Conservation (phyloP, 2,329 filamentous ascomycete genomes). For the Mycosphaerella sp. region DNA sequence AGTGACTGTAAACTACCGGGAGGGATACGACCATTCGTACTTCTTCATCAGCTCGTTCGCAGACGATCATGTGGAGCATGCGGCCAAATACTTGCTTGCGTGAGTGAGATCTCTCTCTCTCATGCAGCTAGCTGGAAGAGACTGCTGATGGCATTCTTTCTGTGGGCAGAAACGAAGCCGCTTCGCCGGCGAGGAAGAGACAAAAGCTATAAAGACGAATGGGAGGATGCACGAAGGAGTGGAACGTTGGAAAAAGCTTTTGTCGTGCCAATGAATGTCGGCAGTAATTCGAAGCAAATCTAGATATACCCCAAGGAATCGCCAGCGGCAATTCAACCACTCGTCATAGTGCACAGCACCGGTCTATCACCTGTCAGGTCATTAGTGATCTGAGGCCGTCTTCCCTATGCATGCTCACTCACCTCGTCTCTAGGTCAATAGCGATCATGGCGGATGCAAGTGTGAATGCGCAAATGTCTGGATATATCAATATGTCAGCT, state of each 20-base stretch:
- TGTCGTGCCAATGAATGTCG: too few species aligned
- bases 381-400: too few species aligned
- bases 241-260: conserved; percentile 1
- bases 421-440: too few species aligned
- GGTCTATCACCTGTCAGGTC: too few species aligned
- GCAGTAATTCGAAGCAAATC: too few species aligned
- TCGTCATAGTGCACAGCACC: too few species aligned
- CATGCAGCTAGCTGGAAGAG: not conserved
- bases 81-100: conserved; percentile 67
- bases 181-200: conserved; percentile 6
- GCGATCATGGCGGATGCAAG: too few species aligned
- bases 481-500: too few species aligned
- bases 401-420: too few species aligned
- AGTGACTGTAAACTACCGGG: conserved; percentile 74
- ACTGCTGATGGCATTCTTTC: conserved; percentile 14
- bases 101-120: conserved; percentile 13
- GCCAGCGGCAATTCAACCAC: too few species aligned
- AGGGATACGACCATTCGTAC: conserved; percentile 95
- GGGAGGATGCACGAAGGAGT: not conserved
- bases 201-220: conserved; percentile 10
- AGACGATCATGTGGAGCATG: conserved; percentile 84
- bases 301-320: too few species aligned
- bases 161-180: conserved; percentile 3
- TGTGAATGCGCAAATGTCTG: too few species aligned
- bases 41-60: conserved; percentile 91